Percentiles rank a stretch among this genome's conserved stretches.
Evolutionary conservation across 306 rosid species (phyloP).

Genomic region (Acmispon strigosus): DNA sequence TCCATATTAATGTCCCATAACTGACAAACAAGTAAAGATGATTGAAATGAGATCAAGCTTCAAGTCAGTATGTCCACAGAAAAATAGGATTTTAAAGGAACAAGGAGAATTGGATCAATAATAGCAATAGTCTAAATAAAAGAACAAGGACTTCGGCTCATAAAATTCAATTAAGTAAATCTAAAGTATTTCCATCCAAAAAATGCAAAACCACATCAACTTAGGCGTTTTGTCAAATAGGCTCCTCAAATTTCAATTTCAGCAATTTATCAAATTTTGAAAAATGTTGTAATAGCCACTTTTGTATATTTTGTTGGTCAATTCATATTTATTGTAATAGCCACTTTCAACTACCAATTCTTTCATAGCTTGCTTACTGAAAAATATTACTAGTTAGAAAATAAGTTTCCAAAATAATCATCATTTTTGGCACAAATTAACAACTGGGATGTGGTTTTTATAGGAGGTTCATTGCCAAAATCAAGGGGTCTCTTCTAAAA

Average conservation of each 20-base stretch:
- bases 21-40: conserved; percentile 48
- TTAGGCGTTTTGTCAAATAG: background rate
- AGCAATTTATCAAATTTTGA: background rate
- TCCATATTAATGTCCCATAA: conserved; percentile 99
- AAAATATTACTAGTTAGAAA: background rate
- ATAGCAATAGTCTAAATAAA: background rate
- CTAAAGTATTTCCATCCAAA: background rate
- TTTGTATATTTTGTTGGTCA: background rate
- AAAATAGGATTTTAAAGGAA: background rate
- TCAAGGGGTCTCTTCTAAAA: background rate
- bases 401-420: background rate
- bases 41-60: conserved; percentile 7
- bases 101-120: background rate
- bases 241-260: background rate
- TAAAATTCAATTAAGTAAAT: background rate
- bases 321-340: background rate
- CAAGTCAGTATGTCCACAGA: background rate
- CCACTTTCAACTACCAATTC: background rate
- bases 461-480: background rate
- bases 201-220: background rate
- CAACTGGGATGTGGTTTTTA: background rate
- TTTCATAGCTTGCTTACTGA: background rate
- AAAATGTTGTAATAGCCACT: background rate
- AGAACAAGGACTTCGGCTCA: background rate
- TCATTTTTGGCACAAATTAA: background rate